phyloP scores from a whole-genome alignment of 805 yeast species.

The Debaryomyces maramus region DNA sequence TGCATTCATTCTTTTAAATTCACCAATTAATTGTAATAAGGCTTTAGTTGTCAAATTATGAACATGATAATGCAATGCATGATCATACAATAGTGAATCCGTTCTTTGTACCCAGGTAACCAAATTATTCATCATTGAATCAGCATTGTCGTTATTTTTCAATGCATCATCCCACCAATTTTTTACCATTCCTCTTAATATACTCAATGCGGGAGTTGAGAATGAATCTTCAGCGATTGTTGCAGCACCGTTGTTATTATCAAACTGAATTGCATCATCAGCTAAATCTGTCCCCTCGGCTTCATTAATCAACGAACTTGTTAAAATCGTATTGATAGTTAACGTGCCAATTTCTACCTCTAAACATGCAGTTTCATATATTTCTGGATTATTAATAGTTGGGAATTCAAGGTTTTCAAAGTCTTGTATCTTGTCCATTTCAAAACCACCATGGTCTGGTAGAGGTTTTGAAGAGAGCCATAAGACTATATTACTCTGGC shows the following conservation, averaged over 20 bases:
- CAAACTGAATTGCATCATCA: constrained; percentile 40
- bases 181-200: constrained; percentile 72
- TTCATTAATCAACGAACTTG: constrained; percentile 80
- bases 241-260: constrained; percentile 40
- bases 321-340: constrained; percentile 80
- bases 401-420: constrained; percentile 67
- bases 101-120: constrained; percentile 85
- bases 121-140: constrained; percentile 75
- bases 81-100: constrained; percentile 71
- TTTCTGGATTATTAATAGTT: constrained; percentile 70
- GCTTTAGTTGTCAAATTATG: constrained; percentile 85
- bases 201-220: constrained; percentile 68
- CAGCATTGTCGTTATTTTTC: constrained; percentile 67
- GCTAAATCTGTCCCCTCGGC: constrained; percentile 84
- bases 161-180: constrained; percentile 94
- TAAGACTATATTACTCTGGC: constrained; percentile 63
- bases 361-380: constrained; percentile 73
- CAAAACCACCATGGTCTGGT: constrained; percentile 84
- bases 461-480: constrained; percentile 91
- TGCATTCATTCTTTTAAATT: constrained; percentile 78
- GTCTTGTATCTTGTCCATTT: constrained; percentile 57
- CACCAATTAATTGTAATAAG: constrained; percentile 74
- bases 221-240: constrained; percentile 81
- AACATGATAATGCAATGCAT: constrained; percentile 79
- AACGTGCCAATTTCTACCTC: constrained; percentile 79